phyloP scores from a whole-genome alignment of 2,329 filamentous ascomycete species.

The Cladosporium sp. region DNA sequence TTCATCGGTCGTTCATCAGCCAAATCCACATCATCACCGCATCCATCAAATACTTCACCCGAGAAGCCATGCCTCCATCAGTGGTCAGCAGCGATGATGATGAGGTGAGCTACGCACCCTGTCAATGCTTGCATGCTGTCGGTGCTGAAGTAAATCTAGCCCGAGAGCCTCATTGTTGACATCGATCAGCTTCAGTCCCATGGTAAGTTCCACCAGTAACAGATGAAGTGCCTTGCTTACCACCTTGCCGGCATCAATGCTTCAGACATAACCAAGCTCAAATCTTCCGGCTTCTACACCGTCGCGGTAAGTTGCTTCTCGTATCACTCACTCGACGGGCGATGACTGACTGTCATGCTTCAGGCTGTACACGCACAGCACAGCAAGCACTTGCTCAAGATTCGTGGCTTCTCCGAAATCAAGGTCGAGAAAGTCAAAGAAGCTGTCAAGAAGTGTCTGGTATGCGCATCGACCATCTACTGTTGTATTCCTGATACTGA shows the following conservation, averaged over 20 bases:
- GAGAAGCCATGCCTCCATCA: conserved; percentile 51
- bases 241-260: conserved; percentile 57
- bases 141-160: conserved; percentile 28
- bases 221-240: not conserved
- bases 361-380: conserved; percentile 63
- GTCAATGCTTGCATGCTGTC: not conserved
- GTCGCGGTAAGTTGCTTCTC: conserved; percentile 53
- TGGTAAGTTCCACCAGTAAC: conserved; percentile 42
- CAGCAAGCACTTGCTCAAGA: conserved; percentile 61
- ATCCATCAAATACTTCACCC: not conserved
- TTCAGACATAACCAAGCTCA: conserved; percentile 66
- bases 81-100: conserved; percentile 51
- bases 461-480: conserved; percentile 32
- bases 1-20: not conserved
- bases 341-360: not conserved
- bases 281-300: conserved; percentile 62
- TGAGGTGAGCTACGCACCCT: conserved; percentile 42
- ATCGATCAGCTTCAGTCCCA: conserved; percentile 67
- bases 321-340: not conserved
- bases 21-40: not conserved
- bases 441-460: conserved; percentile 61
- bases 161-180: conserved; percentile 60
- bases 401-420: conserved; percentile 69
- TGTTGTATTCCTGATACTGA: not conserved
- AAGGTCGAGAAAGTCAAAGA: conserved; percentile 73